Evolutionary conservation across 1,284 basidiomycete genomes (phyloP), one percentile per base, ranked within the genome.

Genomic region (Cutaneotrichosporon mucoides): DNA sequence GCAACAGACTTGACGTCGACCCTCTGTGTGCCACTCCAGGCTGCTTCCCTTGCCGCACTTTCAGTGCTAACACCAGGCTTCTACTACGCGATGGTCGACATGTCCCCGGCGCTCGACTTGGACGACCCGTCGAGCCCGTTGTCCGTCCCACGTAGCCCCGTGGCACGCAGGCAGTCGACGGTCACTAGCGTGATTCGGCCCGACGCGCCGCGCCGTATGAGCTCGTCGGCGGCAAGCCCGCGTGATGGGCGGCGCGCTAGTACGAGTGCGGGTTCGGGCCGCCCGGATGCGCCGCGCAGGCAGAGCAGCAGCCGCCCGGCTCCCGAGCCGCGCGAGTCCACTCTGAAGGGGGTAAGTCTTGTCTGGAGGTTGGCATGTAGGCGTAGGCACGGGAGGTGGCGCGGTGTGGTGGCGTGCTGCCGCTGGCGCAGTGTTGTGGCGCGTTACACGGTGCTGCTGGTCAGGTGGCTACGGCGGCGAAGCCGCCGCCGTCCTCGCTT

Each of bases 11-110:
- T 24, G 24, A 24, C 24, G 24, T 24, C 24, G 24, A 24, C 24
- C 24, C 24, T 24, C 24, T 24, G 24, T 24, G 24, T 24, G 24
- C 24, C 24, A 24, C 24, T 24, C 24, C 24, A 24, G 24, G 24
- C 24, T 24, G 24, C 24, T 24, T 24, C 24, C 24, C 24, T 24
- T 24, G 24, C 24, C 24, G 24, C 24, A 24, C 24, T 24, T 24
- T 24, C 24, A 24, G 24, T 24, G 35, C 55, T 63, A 34, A 59
- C 50, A 24, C 12, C 72, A 90, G 88, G 89, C 56, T 90, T 93
- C 78, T 92, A 93, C 80, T 92, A 92, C 72, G 59, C 77, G 78
- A 63, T 78, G 80, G 40, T 76, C 78, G 65, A 74, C 78, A 59
- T 76, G 66, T 60, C 75, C 43, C 73, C 71, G 40, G 58, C 70